Evolutionary conservation across 768 basidiomycete genomes (phyloP).

Genomic region (Pholiota microspora): DNA sequence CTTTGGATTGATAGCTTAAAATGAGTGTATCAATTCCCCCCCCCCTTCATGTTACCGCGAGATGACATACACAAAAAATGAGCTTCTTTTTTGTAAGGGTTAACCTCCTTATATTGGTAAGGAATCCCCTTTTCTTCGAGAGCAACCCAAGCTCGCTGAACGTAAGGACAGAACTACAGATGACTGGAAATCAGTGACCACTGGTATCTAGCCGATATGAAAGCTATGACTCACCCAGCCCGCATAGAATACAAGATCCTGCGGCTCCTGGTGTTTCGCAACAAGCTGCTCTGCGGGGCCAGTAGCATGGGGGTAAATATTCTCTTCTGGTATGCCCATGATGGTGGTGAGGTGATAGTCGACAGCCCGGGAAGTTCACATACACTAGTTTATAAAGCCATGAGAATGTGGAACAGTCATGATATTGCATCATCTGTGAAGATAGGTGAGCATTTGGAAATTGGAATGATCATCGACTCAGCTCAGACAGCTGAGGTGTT

Average conservation of each 20-base stretch:
- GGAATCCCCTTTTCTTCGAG: constrained; percentile 66
- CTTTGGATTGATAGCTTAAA: constrained; percentile 54
- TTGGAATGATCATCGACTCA: too few relatives aligned
- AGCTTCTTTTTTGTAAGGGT: constrained; percentile 68
- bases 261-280: constrained; percentile 45
- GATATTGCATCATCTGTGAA: constrained; percentile 1
- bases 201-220: neutral
- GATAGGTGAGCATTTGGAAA: neutral
- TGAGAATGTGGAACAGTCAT: neutral
- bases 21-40: neutral
- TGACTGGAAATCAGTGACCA: neutral
- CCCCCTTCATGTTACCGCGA: neutral
- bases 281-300: constrained; percentile 52
- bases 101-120: constrained; percentile 67
- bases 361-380: neutral
- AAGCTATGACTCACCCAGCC: constrained; percentile 46
- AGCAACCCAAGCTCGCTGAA: constrained; percentile 62
- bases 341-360: neutral
- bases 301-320: constrained; percentile 60
- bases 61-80: constrained; percentile 45
- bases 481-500: too few relatives aligned
- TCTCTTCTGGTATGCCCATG: constrained; percentile 46
- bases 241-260: constrained; percentile 57
- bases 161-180: constrained; percentile 55
- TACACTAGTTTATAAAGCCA: neutral